Conservation (phyloP, 2,329 filamentous ascomycete species). For the Trichoderma koningii region DNA sequence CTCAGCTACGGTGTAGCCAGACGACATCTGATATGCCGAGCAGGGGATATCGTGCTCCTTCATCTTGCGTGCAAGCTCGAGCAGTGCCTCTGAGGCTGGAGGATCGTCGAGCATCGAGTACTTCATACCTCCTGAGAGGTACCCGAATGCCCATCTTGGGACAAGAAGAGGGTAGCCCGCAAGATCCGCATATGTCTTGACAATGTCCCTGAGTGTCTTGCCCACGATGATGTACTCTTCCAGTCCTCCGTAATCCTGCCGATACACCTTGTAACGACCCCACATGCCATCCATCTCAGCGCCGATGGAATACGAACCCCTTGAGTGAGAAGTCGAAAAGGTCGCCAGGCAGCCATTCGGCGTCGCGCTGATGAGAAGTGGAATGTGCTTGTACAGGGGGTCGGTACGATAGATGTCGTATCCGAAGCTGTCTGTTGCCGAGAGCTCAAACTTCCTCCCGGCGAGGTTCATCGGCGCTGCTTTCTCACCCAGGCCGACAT, state of each 20-base stretch:
- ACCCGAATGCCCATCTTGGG: slow-evolving; percentile 72
- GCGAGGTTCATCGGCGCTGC: slow-evolving; percentile 72
- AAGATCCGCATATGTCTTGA: slow-evolving; percentile 65
- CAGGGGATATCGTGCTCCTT: slow-evolving; percentile 68
- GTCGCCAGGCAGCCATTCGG: slow-evolving; percentile 65
- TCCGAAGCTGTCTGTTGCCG: slow-evolving; percentile 71
- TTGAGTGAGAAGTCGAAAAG: slow-evolving; percentile 66
- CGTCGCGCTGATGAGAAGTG: slow-evolving; percentile 68
- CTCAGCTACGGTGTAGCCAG: slow-evolving; percentile 70
- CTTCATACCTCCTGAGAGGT: slow-evolving; percentile 66
- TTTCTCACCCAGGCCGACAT: slow-evolving; percentile 73
- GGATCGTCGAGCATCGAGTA: slow-evolving; percentile 54
- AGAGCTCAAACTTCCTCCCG: slow-evolving; percentile 65
- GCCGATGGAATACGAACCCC: slow-evolving; percentile 67
- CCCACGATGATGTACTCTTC: slow-evolving; percentile 72
- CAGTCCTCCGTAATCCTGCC: slow-evolving; percentile 70
- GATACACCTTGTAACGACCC: slow-evolving; percentile 73
- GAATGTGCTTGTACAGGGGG: slow-evolving; percentile 75
- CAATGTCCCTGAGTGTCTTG: slow-evolving; percentile 65
- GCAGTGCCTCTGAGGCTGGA: slow-evolving; percentile 58
- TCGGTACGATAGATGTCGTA: slow-evolving; percentile 72
- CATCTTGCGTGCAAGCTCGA: slow-evolving; percentile 63
- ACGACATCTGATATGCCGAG: slow-evolving; percentile 72
- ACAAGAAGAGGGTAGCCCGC: slow-evolving; percentile 69
- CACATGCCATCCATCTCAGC: slow-evolving; percentile 75